A percentile compares a stretch with the other conserved stretches of the same genome.
Conservation (phyloP, 164 flowering plant genomes). For the Magnolia changhungtana region DNA sequence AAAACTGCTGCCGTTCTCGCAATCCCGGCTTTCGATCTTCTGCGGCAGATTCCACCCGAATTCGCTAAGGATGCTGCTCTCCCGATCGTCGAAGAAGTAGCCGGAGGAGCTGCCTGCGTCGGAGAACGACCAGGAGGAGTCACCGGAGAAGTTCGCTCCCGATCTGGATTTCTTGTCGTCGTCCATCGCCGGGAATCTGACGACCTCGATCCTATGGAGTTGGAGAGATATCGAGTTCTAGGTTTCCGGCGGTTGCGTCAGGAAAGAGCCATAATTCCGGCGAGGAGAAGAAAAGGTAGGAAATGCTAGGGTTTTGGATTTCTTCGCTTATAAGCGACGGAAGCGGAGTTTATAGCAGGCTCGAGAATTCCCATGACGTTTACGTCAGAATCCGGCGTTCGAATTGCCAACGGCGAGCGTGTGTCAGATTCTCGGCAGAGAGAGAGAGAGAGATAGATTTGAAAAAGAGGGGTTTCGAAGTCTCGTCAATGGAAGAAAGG, state of each 20-base stretch:
- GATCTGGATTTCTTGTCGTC: constrained; percentile 28
- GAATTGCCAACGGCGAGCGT: background rate
- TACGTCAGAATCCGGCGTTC: background rate
- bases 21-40: background rate
- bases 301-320: background rate
- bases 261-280: background rate
- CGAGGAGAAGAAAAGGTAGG: background rate
- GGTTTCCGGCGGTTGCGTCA: background rate
- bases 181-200: background rate
- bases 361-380: background rate
- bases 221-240: background rate
- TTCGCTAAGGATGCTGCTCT: constrained; percentile 41
- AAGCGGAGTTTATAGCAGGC: background rate
- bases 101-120: constrained; percentile 7
- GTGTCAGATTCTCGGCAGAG: background rate
- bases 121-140: constrained; percentile 35
- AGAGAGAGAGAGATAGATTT: background rate
- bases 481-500: background rate
- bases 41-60: constrained; percentile 51
- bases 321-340: background rate
- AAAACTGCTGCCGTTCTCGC: background rate
- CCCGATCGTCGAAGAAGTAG: constrained; percentile 36
- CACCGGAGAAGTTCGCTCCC: constrained; percentile 15
- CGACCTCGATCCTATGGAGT: background rate
- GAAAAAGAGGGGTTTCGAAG: background rate